These are phyloP conservation scores for Mrakia blollopis DNA, from an alignment of 768 basidiomycete species.

Conservation along the genomic window DNA sequence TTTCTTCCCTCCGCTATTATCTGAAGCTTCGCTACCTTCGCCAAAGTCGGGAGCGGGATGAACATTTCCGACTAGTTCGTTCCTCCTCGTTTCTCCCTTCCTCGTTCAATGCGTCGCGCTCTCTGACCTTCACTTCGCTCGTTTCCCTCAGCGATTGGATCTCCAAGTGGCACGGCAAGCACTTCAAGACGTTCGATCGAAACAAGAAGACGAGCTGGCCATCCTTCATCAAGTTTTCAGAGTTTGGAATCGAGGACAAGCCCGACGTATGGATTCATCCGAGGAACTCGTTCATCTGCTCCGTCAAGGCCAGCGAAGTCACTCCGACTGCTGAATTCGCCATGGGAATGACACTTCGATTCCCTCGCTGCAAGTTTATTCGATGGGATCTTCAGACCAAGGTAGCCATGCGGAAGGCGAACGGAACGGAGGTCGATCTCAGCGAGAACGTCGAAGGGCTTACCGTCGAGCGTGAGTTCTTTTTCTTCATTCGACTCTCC, in stretches of 20 bases:
- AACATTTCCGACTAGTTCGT: conserved; percentile 69
- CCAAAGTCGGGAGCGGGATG: conserved; percentile 84
- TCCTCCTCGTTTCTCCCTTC: no score
- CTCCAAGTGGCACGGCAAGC: conserved; percentile 53
- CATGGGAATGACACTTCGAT: conserved; percentile 67
- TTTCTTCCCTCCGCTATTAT: not conserved
- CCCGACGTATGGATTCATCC: conserved; percentile 86
- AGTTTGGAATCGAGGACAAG: conserved; percentile 42
- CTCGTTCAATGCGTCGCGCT: no score
- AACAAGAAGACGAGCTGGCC: conserved; percentile 56
- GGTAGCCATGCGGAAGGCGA: conserved; percentile 9
- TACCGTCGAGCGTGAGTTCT: not conserved
- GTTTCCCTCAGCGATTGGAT: conserved; percentile 35
- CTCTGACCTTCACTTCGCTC: not conserved
- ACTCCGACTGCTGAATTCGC: conserved; percentile 73
- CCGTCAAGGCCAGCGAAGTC: conserved; percentile 91
- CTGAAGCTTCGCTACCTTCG: conserved; percentile 74
- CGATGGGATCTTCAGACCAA: conserved; percentile 60
- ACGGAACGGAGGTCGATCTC: conserved; percentile 46
- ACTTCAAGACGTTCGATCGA: conserved; percentile 74
- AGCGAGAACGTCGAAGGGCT: conserved; percentile 30
- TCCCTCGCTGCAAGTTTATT: conserved; percentile 76
- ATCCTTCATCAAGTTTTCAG: conserved; percentile 50
- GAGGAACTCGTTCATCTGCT: conserved; percentile 80
- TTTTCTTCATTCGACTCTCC: no score